Base-by-base conservation (phyloP, 208 protist species). In the Crithidia thermophila region DNA sequence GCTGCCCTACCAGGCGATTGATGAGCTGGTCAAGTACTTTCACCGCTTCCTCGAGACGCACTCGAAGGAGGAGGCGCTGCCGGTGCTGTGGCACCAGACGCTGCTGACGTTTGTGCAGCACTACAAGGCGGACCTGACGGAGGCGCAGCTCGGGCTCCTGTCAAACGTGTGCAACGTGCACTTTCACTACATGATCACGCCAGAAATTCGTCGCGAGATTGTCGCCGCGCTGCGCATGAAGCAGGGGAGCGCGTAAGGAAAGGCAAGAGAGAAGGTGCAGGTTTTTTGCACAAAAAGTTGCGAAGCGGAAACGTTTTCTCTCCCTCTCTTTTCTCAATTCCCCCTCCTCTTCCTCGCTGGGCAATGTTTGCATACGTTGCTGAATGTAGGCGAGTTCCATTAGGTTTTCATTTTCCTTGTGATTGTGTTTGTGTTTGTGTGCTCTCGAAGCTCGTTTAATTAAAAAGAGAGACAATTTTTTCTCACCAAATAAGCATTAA, bases 51-150 rank as follows among this genome's bases (percentile, higher is more conserved):
- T 85, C 36, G 67, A 75, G 60, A 97, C 67, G 1, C 91, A 89
- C 73, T 71, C 69, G 40, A 87, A 83, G 66, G 85, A 92, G 56
- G 77, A 93, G 53, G 63, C 86, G 25, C 73, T 99, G 47, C 98
- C 98, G 9, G 94, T 99, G 51, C 64, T 99, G 21, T 99, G 98
- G 98, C 96, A 99, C 67, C 95, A 98, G 73, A 90, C 90, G 30
- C 79, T 99, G n/a, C 84, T 99, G 1, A 84, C 87, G 36, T 99
- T 99, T 82, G 66, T 72, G 10, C 88, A 94, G 79, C 88, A 88
- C 28, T 96, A 96, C 75, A 96, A 94, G 83, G 73, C 63, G 18
- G 91, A 96, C 70, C 76, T 96, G 30, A 91, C 86, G 11, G 72
- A 73, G 46, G 85, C 81, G 55, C 91, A 96, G 71, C 60, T 96